These are phyloP conservation scores for Eragrostis curvula DNA, from an alignment of 176 grass and related monocot species.

Conservation along the genomic window DNA sequence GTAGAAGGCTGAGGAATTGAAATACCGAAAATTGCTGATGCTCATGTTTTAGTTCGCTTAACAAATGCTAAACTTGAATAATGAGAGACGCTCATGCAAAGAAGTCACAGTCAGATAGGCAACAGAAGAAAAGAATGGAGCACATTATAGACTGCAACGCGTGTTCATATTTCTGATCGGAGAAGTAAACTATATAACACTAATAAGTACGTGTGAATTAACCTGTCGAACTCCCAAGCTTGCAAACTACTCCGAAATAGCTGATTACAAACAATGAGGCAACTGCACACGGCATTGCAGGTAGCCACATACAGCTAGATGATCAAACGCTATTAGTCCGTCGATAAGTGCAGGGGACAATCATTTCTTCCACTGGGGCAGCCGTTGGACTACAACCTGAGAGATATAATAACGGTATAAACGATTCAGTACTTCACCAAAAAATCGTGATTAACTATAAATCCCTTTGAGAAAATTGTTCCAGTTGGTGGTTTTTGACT, in stretches of 20 bases:
- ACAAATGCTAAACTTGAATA: background rate
- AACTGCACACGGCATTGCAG: background rate
- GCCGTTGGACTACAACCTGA: constrained; percentile 77
- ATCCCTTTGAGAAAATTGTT: background rate
- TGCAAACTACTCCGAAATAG: background rate
- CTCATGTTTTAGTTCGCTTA: too few species aligned
- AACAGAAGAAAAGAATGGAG: background rate
- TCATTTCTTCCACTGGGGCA: constrained; percentile 93
- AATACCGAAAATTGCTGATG: too few species aligned
- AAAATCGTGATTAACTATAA: background rate
- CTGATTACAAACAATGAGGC: background rate
- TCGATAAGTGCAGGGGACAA: constrained; percentile 6
- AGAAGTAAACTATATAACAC: background rate
- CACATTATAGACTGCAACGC: background rate
- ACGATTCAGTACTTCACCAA: background rate
- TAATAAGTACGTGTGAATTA: background rate
- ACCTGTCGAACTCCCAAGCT: background rate
- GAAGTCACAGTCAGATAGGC: background rate
- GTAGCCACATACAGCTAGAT: background rate
- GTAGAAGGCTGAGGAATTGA: too few species aligned
- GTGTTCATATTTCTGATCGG: background rate
- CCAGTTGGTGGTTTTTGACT: background rate
- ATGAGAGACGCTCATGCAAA: background rate
- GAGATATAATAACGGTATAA: background rate
- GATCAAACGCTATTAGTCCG: constrained; percentile 16